These are phyloP conservation scores for Cystobasidium ongulense DNA, from an alignment of 768 basidiomycete species.

Conservation along the genomic window DNA sequence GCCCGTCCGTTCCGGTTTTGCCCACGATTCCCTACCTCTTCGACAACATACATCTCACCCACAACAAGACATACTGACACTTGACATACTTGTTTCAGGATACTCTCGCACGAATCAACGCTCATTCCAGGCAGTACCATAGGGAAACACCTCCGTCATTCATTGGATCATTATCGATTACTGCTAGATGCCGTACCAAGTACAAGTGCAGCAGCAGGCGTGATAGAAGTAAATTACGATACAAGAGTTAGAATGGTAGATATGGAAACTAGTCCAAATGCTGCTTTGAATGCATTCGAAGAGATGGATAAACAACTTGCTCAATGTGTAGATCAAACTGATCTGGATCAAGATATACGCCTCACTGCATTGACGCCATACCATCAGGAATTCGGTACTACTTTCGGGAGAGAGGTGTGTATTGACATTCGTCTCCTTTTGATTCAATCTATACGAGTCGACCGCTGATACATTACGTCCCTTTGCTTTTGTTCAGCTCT, in stretches of 20 bases:
- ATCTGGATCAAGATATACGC: conserved; percentile 4
- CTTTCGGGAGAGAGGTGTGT: conserved; percentile 22
- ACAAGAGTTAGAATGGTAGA: conserved; percentile 16
- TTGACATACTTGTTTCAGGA: not conserved
- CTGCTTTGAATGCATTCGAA: conserved; percentile 11
- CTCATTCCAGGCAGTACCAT: conserved; percentile 15
- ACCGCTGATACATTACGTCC: not conserved
- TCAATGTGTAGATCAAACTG: not conserved
- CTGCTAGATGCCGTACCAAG: not conserved
- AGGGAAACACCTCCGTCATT: conserved; percentile 21
- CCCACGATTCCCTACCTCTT: not conserved
- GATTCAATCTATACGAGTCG: too few species aligned
- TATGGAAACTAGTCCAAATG: conserved; percentile 10
- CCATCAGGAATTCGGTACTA: conserved; percentile 24
- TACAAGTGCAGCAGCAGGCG: not conserved
- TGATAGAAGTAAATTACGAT: conserved; percentile 24
- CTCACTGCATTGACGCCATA: conserved; percentile 21
- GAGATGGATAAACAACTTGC: not conserved
- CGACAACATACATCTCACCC: not conserved
- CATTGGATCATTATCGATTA: conserved; percentile 22
- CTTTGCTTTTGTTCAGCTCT: conserved; percentile 30
- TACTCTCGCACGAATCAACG: conserved; percentile 9
- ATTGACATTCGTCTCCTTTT: not conserved
- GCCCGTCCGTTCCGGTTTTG: not conserved
- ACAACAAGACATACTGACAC: not conserved